phyloP scores from a whole-genome alignment of 495 filamentous ascomycete genomes.

The Xylaria scruposa region DNA sequence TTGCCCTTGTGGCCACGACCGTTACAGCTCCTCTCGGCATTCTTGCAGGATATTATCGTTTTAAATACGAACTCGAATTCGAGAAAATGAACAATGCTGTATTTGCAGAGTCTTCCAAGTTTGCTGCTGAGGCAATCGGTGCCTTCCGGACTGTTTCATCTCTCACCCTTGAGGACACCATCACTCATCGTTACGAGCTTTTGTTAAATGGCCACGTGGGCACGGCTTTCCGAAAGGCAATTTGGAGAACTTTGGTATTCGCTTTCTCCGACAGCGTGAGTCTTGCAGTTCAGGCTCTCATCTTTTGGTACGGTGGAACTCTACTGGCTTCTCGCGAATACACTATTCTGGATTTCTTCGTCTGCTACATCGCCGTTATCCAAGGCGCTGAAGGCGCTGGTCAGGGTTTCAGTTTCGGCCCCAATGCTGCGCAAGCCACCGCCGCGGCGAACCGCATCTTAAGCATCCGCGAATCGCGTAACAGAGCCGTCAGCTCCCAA shows the following conservation, averaged over 20 bases:
- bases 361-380: slow-evolving; percentile 58
- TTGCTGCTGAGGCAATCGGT: slow-evolving; percentile 65
- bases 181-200: slow-evolving; percentile 51
- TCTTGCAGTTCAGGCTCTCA: slow-evolving; percentile 54
- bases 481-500: slow-evolving; percentile 23
- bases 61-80: slow-evolving; percentile 63
- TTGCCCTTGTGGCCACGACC: slow-evolving; percentile 57
- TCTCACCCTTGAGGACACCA: slow-evolving; percentile 62
- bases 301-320: slow-evolving; percentile 58
- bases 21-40: slow-evolving; percentile 58
- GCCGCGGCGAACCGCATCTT: slow-evolving; percentile 55
- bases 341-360: slow-evolving; percentile 45
- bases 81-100: slow-evolving; percentile 61
- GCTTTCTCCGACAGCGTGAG: slow-evolving; percentile 52
- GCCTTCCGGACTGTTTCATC: slow-evolving; percentile 65
- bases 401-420: slow-evolving; percentile 55
- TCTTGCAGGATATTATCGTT: slow-evolving; percentile 56
- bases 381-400: slow-evolving; percentile 55
- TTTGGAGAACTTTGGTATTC: slow-evolving; percentile 52
- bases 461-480: slow-evolving; percentile 45
- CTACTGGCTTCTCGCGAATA: slow-evolving; percentile 50
- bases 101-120: slow-evolving; percentile 64
- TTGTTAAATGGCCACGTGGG: slow-evolving; percentile 49
- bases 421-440: slow-evolving; percentile 56
- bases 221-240: slow-evolving; percentile 51